phyloP scores from a whole-genome alignment of 495 filamentous ascomycete genomes.

The Cercophora scortea region DNA sequence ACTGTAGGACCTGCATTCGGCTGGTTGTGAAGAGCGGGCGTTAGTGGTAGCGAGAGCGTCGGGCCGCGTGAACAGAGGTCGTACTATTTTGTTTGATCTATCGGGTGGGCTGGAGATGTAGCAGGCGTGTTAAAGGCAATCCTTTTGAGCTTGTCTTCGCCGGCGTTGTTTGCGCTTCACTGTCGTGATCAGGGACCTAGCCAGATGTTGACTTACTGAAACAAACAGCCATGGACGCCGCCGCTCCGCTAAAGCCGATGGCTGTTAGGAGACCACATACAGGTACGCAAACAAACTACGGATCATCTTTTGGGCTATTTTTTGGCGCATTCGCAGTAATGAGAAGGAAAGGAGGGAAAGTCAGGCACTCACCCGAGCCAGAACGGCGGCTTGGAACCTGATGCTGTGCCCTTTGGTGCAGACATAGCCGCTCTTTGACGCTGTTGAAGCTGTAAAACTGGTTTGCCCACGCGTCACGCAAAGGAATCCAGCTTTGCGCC shows the following conservation, averaged over 20 bases:
- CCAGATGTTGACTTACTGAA: conserved; percentile 24
- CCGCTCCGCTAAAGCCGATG: conserved; percentile 20
- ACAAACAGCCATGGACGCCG: conserved; percentile 33
- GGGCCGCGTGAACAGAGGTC: neutral
- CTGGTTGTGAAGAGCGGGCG: conserved; percentile 3
- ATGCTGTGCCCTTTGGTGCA: neutral
- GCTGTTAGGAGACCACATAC: too few species aligned
- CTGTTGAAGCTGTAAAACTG: neutral
- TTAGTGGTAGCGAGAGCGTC: neutral
- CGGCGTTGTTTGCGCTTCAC: neutral
- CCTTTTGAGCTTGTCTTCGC: neutral
- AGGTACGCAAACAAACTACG: too few species aligned
- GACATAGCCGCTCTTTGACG: neutral
- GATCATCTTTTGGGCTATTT: too few species aligned
- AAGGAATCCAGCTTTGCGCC: neutral
- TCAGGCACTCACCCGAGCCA: conserved; percentile 22
- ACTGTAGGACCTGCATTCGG: conserved; percentile 32
- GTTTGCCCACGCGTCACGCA: too few species aligned
- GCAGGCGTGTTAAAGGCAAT: neutral
- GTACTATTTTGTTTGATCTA: conserved; percentile 35
- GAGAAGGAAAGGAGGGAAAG: too few species aligned
- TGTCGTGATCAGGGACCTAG: neutral
- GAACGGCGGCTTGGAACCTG: conserved; percentile 20
- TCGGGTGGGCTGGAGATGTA: conserved; percentile 21
- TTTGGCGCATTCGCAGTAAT: too few species aligned